Percentiles rank a stretch among this genome's conserved stretches.
Evolutionary conservation across 495 filamentous ascomycete species (phyloP).

Genomic region (Podospora fimiseda): DNA sequence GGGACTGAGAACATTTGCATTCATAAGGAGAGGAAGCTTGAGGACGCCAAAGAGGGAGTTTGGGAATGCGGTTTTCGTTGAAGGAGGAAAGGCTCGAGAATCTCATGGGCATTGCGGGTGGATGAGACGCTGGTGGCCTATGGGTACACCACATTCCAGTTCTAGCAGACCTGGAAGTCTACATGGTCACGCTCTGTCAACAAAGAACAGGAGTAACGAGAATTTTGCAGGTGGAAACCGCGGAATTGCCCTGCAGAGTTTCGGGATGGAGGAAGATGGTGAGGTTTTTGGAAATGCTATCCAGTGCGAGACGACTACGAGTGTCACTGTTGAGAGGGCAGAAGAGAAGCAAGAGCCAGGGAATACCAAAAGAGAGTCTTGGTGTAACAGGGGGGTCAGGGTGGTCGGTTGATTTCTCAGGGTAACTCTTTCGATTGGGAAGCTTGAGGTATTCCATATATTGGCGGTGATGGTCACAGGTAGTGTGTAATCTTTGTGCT

Average conservation of each 20-base stretch:
- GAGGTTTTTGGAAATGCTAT: slow-evolving; percentile 31
- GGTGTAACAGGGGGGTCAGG: not conserved
- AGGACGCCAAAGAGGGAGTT: slow-evolving; percentile 19
- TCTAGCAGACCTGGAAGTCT: not conserved
- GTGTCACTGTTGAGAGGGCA: slow-evolving; percentile 32
- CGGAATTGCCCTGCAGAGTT: slow-evolving; percentile 23
- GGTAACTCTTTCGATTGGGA: too few species aligned
- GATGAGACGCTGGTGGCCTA: not conserved
- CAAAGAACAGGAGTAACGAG: slow-evolving; percentile 19
- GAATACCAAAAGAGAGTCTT: not conserved
- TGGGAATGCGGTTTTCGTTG: slow-evolving; percentile 35
- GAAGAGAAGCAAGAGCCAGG: too few species aligned
- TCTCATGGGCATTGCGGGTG: not conserved
- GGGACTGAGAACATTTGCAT: slow-evolving; percentile 42
- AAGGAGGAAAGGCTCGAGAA: not conserved
- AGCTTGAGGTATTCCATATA: too few species aligned
- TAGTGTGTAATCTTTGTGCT: too few species aligned
- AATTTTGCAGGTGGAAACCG: slow-evolving; percentile 9
- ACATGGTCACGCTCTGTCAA: not conserved
- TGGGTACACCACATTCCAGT: too few species aligned
- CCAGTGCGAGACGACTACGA: slow-evolving; percentile 40
- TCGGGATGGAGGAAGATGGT: slow-evolving; percentile 18
- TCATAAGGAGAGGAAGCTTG: slow-evolving; percentile 33
- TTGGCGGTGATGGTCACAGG: too few species aligned
- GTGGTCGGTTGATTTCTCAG: too few species aligned